Evolutionary conservation across 2,329 filamentous ascomycete species (phyloP).

Genomic region (Monosporascus sp.): DNA sequence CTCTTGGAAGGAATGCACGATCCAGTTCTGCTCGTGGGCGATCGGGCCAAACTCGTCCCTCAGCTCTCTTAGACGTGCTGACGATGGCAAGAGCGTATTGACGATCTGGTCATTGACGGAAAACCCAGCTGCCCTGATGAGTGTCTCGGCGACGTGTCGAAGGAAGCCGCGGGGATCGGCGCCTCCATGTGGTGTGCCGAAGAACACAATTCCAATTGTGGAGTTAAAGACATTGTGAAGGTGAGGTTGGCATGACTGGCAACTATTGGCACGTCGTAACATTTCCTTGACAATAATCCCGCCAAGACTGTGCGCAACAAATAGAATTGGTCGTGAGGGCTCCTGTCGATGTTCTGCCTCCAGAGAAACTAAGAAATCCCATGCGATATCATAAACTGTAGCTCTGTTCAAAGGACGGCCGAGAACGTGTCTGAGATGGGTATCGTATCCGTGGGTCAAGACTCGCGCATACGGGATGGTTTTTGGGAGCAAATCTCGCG

Average conservation of each 20-base stretch:
- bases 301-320: conserved; percentile 28
- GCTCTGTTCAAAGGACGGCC: conserved; percentile 16
- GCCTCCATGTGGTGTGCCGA: conserved; percentile 27
- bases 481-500: not conserved
- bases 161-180: conserved; percentile 15
- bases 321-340: conserved; percentile 18
- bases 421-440: conserved; percentile 16
- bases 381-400: conserved; percentile 27
- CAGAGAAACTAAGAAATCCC: conserved; percentile 25
- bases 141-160: conserved; percentile 11
- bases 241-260: conserved; percentile 1
- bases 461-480: conserved; percentile 16
- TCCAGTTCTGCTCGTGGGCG: conserved; percentile 22
- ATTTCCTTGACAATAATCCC: conserved; percentile 25
- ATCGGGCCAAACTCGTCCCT: conserved; percentile 22
- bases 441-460: conserved; percentile 24
- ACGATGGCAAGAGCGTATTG: conserved; percentile 24
- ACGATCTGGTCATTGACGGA: conserved; percentile 26
- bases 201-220: conserved; percentile 23
- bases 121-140: conserved; percentile 10
- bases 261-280: conserved; percentile 3
- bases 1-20: conserved; percentile 30
- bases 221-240: conserved; percentile 13
- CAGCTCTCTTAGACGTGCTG: conserved; percentile 26
- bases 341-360: conserved; percentile 21